Evolutionary conservation across 2,329 filamentous ascomycete species (phyloP).

Genomic region (Beauveria brongniartii): DNA sequence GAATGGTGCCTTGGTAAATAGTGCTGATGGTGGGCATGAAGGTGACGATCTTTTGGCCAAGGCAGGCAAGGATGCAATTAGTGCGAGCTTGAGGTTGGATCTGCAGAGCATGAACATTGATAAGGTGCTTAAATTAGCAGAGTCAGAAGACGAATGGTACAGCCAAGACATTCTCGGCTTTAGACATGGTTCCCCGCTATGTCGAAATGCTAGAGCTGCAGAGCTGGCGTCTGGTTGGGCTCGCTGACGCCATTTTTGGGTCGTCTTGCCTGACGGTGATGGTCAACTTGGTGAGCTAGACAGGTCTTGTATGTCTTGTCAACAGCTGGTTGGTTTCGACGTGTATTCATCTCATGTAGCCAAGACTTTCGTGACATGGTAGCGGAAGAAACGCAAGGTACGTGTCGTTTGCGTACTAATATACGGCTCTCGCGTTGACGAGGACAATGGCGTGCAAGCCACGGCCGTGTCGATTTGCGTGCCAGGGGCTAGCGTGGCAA

Average conservation of each 20-base stretch:
- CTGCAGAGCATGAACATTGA: background rate
- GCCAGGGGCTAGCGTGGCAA: background rate
- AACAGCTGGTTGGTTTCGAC: background rate
- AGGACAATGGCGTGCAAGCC: background rate
- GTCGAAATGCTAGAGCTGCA: background rate
- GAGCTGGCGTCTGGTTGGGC: background rate
- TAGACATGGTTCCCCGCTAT: constrained; percentile 2
- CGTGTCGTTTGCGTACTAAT: background rate
- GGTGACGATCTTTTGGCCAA: constrained; percentile 1
- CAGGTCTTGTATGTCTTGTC: background rate
- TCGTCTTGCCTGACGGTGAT: background rate
- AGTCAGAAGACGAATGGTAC: background rate
- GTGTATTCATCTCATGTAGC: background rate
- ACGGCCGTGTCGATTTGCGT: background rate
- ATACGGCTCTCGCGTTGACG: constrained; percentile 1
- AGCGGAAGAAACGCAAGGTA: background rate
- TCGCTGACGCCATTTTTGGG: background rate
- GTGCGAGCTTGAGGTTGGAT: background rate
- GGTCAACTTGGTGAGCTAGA: background rate
- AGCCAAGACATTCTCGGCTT: background rate
- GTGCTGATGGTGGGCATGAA: background rate
- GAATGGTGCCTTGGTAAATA: background rate
- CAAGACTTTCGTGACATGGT: background rate
- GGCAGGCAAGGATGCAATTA: background rate
- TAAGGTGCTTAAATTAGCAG: background rate